Conservation (phyloP, 1,139 yeast species). For the Diutina sp. region DNA sequence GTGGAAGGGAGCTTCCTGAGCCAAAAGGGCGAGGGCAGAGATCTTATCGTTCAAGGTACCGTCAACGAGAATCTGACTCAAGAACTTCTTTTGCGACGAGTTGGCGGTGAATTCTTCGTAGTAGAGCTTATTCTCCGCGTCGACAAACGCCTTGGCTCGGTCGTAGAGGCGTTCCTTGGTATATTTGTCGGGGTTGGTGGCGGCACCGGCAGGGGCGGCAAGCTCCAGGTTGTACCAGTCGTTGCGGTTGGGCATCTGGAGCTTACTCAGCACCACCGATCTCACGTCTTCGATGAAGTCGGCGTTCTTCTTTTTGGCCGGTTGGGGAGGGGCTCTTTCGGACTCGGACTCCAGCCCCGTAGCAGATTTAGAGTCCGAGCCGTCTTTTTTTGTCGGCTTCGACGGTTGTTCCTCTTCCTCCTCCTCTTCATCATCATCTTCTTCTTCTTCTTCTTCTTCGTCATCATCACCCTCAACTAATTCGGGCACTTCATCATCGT, state of each 20-base stretch:
- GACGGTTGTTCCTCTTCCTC: constrained; percentile 12
- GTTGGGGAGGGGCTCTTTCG: constrained; percentile 5
- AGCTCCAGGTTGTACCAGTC: constrained; percentile 62
- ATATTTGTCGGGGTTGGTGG: constrained; percentile 26
- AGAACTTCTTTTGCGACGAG: constrained; percentile 76
- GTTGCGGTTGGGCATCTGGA: constrained; percentile 48
- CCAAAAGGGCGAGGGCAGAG: constrained; percentile 80
- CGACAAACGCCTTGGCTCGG: constrained; percentile 55
- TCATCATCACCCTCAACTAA: constrained; percentile 11
- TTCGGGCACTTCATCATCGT: constrained; percentile 1
- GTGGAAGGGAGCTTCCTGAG: constrained; percentile 93
- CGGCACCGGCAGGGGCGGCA: constrained; percentile 15
- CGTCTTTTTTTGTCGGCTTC: constrained; percentile 2
- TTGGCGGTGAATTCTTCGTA: constrained; percentile 69
- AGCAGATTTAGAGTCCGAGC: constrained; percentile 1
- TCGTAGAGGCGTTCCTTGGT: constrained; percentile 44
- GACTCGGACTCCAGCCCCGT: background rate
- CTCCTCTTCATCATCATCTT: constrained; percentile 10
- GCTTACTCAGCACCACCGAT: constrained; percentile 43
- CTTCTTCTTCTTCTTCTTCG: constrained; percentile 12
- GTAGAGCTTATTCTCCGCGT: constrained; percentile 60
- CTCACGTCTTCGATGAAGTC: constrained; percentile 39
- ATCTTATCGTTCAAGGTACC: constrained; percentile 97
- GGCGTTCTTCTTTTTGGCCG: constrained; percentile 10
- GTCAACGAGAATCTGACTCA: constrained; percentile 74